These are phyloP conservation scores for Clitopilus hobsonii DNA, from an alignment of 768 basidiomycete genomes.

Conservation along the genomic window DNA sequence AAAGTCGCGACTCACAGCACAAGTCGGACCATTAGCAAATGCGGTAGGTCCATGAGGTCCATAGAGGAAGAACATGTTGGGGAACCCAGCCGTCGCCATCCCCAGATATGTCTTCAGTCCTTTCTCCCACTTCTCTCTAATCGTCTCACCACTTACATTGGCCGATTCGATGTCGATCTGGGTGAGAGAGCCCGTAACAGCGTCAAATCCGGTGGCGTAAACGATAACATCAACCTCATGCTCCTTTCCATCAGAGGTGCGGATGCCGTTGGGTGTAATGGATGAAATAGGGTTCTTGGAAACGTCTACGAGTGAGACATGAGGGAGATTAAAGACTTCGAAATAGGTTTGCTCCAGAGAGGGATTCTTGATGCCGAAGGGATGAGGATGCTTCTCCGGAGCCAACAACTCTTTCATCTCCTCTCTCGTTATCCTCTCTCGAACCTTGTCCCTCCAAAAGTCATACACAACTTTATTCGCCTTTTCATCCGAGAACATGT, in stretches of 20 bases:
- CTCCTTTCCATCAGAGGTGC: conserved; percentile 6
- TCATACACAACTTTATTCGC: conserved; percentile 4
- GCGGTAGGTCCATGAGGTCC: conserved; percentile 13
- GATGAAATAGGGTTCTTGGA: conserved; percentile 5
- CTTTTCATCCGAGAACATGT: conserved; percentile 1
- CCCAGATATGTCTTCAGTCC: conserved; percentile 13
- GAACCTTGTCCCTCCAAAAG: conserved; percentile 11
- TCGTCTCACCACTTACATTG: not conserved
- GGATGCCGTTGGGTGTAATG: conserved; percentile 6
- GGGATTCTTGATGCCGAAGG: conserved; percentile 9
- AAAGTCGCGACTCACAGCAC: conserved; percentile 4
- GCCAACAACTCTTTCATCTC: conserved; percentile 7
- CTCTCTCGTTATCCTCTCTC: conserved; percentile 5
- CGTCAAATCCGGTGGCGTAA: conserved; percentile 13
- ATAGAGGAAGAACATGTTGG: conserved; percentile 13
- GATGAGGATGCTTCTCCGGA: conserved; percentile 7
- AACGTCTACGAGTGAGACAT: conserved; percentile 11
- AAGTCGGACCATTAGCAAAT: conserved; percentile 10
- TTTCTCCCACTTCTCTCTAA: conserved; percentile 11
- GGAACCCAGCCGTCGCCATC: conserved; percentile 7
- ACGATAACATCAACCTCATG: conserved; percentile 11
- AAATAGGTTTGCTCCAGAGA: conserved; percentile 10
- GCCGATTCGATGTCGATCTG: conserved; percentile 8
- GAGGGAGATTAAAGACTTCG: conserved; percentile 10
- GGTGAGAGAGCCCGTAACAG: conserved; percentile 6